Conservation (phyloP, 768 basidiomycete genomes). For the Suillus luteus region DNA sequence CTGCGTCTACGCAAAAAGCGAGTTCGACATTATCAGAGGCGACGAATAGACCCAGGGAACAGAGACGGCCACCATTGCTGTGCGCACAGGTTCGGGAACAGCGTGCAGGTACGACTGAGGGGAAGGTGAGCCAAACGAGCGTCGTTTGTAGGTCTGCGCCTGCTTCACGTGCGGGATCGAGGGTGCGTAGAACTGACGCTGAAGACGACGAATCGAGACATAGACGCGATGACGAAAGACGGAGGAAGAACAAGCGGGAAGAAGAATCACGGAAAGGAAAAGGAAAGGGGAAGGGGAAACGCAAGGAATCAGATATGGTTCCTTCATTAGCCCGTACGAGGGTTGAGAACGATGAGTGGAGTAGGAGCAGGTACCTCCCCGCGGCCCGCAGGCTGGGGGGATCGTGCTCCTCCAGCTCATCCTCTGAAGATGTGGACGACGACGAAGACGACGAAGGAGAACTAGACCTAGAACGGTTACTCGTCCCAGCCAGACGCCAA, state of each 20-base stretch:
- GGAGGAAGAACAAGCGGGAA: conserved; percentile 22
- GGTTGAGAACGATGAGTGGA: conserved; percentile 61
- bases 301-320: conserved; percentile 41
- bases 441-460: conserved; percentile 58
- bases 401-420: conserved; percentile 26
- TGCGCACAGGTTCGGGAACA: conserved; percentile 36
- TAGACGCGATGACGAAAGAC: conserved; percentile 24
- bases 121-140: conserved; percentile 49
- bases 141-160: conserved; percentile 76
- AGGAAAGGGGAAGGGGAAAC: conserved; percentile 31
- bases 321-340: conserved; percentile 64
- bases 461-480: conserved; percentile 63
- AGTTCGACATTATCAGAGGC: conserved; percentile 27
- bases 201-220: conserved; percentile 21
- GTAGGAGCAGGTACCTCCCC: conserved; percentile 33
- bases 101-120: conserved; percentile 29
- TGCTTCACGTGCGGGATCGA: conserved; percentile 59
- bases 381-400: conserved; percentile 11
- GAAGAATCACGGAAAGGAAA: conserved; percentile 23
- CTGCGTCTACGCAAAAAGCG: conserved; percentile 28
- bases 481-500: conserved; percentile 72
- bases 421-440: conserved; percentile 32
- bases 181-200: conserved; percentile 30
- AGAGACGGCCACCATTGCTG: conserved; percentile 33
- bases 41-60: conserved; percentile 27